Evolutionary conservation across 306 rosid genomes (phyloP).

Genomic region (Lithocarpus polystachyus): DNA sequence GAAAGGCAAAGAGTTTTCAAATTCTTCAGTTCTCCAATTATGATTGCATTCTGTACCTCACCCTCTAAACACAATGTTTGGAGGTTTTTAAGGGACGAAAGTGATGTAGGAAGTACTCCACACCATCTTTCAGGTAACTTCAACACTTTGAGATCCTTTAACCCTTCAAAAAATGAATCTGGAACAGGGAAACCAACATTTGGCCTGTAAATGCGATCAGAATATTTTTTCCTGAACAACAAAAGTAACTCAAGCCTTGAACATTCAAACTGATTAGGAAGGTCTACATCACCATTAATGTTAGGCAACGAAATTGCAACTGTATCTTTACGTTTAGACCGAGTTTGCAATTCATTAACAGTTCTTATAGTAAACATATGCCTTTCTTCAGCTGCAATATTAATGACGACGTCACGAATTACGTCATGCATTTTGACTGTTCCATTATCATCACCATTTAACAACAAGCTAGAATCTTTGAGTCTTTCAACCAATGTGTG

Average conservation of each 20-base stretch:
- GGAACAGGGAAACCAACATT: not conserved
- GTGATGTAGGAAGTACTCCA: not conserved
- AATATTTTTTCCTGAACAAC: fast-evolving
- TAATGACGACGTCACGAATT: not conserved
- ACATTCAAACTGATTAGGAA: not conserved
- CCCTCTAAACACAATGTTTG: not conserved
- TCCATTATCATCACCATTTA: no score
- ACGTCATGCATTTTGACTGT: no score
- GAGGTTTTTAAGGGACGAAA: not conserved
- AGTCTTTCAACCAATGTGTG: no score
- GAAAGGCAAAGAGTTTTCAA: not conserved
- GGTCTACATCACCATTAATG: not conserved
- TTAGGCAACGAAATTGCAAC: not conserved
- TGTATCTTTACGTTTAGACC: not conserved
- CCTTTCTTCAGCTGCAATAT: not conserved
- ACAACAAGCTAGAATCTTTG: no score
- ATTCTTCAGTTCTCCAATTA: not conserved
- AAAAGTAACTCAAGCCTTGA: not conserved
- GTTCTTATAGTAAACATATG: not conserved
- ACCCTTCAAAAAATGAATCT: not conserved
- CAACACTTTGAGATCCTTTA: not conserved
- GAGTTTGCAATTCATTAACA: not conserved
- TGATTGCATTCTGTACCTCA: not conserved
- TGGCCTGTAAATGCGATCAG: no score
- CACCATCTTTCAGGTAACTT: fast-evolving